Evolutionary conservation across 1,284 basidiomycete genomes (phyloP), one percentile per base, ranked within the genome.

Genomic region (Phylloboletellus chloephorus): DNA sequence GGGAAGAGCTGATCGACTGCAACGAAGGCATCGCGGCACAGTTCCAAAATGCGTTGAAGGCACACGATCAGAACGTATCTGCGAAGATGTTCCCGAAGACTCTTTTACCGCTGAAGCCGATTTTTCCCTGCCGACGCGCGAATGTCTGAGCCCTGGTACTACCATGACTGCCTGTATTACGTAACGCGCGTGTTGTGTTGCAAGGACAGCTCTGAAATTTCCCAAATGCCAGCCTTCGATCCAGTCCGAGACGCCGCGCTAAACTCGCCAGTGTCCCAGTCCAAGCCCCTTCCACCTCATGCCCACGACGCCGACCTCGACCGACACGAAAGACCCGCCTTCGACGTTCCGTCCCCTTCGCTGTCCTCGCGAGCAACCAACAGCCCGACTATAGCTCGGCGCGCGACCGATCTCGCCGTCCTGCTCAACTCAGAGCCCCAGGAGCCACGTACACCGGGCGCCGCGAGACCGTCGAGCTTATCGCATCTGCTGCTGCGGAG

Each of bases 241-340:
- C 85, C 85, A 57, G 84, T 87, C 46, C 76, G 83, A 58, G 83
- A 87, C 72, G 83, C 83, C 49, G 82, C 83, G 56, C 72, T 80
- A 53, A 83, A 83, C 65, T 83, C 82, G 26, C 77, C 76, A 13
- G 52, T 71, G 49, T 57, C 56, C 7, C 63, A 57, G 41, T 36
- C 61, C 34, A 62, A 60, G 16, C 11, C 54, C 20, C 63, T 63
- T 28, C 60, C 50, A 30, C 8, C 22, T 8, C 47, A 64, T 36
- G 29, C 41, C 16, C 44, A 64, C 38, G 60, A 64, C 43, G 19
- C 16, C 31, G 57, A 61, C 44, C 4, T 19, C 32, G 61, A 59
- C 33, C 54, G 57, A 41, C 46, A 60, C 25, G 58, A 63, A 12
- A 55, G 56, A 34, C 52, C 47, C 36, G 25, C 59, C 1, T 57